These are phyloP conservation scores for Fusarium redolens DNA, from an alignment of 2,329 filamentous ascomycete species.

Conservation along the genomic window DNA sequence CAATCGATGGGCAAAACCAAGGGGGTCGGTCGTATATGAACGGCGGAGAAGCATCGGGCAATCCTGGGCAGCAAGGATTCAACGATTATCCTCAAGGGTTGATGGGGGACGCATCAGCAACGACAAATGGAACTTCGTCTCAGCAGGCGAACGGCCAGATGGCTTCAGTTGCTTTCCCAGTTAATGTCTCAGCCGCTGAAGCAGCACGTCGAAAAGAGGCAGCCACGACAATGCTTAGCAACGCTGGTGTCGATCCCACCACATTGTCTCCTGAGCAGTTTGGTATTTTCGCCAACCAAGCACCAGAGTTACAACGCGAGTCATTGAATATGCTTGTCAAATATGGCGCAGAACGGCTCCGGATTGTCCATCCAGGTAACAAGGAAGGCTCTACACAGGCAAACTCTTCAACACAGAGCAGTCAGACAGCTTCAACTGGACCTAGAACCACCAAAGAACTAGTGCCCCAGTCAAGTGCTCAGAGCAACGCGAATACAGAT, in stretches of 20 bases:
- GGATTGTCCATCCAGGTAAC: slow-evolving; percentile 66
- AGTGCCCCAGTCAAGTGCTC: slow-evolving; percentile 39
- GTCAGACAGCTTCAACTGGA: slow-evolving; percentile 38
- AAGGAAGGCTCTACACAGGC: slow-evolving; percentile 47
- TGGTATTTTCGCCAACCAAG: slow-evolving; percentile 69
- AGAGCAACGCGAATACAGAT: slow-evolving; percentile 24
- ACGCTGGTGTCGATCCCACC: slow-evolving; percentile 62
- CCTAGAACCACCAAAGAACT: slow-evolving; percentile 49
- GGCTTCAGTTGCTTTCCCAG: slow-evolving; percentile 37
- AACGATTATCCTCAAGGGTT: slow-evolving; percentile 33
- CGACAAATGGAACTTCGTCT: slow-evolving; percentile 18
- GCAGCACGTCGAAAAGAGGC: slow-evolving; percentile 61
- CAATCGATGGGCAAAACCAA: slow-evolving; percentile 15
- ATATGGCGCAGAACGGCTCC: slow-evolving; percentile 67
- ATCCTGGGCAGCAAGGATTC: slow-evolving; percentile 10
- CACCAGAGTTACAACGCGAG: slow-evolving; percentile 64
- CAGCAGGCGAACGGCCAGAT: slow-evolving; percentile 20
- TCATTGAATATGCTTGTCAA: slow-evolving; percentile 67
- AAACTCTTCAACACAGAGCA: slow-evolving; percentile 39
- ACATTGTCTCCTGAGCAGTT: slow-evolving; percentile 67
- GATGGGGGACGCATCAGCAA: slow-evolving; percentile 12
- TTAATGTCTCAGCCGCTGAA: slow-evolving; percentile 58
- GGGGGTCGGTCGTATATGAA: slow-evolving; percentile 12
- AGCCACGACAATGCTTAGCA: slow-evolving; percentile 60
- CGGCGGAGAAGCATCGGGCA: slow-evolving; percentile 4